phyloP scores from a whole-genome alignment of 1,284 basidiomycete genomes.

The Puccinia hordei region DNA sequence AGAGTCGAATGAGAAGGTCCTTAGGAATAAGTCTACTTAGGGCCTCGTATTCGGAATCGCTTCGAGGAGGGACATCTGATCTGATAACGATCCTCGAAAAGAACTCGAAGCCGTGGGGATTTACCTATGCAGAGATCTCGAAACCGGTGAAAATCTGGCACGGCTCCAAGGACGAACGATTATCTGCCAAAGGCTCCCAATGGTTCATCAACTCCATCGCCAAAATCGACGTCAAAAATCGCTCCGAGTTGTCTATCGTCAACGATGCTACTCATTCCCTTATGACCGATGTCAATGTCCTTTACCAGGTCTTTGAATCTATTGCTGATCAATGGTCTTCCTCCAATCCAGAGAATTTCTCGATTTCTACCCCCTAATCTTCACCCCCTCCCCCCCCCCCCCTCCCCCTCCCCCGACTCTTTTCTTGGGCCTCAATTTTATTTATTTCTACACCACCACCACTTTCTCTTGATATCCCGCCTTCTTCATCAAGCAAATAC shows the following conservation, averaged over 20 bases:
- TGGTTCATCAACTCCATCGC: conserved; percentile 68
- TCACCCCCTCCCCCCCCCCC: too few species aligned
- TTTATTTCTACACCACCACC: too few species aligned
- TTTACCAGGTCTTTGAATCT: conserved; percentile 80
- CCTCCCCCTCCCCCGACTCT: not conserved
- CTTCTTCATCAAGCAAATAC: too few species aligned
- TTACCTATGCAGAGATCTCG: conserved; percentile 67
- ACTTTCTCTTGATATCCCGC: too few species aligned
- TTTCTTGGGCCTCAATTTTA: not conserved
- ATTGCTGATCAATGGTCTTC: conserved; percentile 59
- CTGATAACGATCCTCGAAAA: conserved; percentile 86
- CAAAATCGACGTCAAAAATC: conserved; percentile 74
- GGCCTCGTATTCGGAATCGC: conserved; percentile 90
- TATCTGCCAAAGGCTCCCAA: conserved; percentile 71
- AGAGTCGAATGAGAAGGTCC: not conserved
- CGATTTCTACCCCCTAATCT: not conserved
- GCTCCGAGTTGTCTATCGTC: conserved; percentile 77
- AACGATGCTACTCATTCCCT: conserved; percentile 69
- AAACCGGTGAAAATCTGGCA: conserved; percentile 87
- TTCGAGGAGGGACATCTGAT: conserved; percentile 85
- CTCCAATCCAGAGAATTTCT: too few species aligned
- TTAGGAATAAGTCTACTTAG: conserved; percentile 75
- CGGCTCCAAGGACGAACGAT: conserved; percentile 87
- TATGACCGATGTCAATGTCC: conserved; percentile 67
- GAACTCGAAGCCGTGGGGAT: conserved; percentile 76